Conservation (phyloP, 2,329 filamentous ascomycete species). For the Akanthomyces lecanii region DNA sequence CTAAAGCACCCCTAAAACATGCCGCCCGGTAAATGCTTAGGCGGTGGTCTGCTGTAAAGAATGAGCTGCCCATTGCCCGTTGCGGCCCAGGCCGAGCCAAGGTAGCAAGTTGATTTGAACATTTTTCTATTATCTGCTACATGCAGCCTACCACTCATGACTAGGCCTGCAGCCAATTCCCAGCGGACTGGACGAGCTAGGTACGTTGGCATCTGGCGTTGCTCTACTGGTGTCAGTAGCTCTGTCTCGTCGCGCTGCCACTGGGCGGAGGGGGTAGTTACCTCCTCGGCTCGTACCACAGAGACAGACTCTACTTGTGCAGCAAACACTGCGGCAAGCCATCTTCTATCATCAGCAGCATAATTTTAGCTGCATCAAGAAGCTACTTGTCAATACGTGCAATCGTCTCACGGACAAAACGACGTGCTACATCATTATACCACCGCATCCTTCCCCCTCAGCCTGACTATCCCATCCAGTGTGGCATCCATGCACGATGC, state of each 20-base stretch:
- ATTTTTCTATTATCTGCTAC: too few species aligned
- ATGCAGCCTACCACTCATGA: too few species aligned
- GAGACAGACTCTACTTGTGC: background rate
- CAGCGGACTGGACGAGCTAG: background rate
- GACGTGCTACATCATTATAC: background rate
- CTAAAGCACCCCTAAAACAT: background rate
- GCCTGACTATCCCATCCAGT: constrained; percentile 6
- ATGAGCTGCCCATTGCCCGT: background rate
- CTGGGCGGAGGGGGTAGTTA: background rate
- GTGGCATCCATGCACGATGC: constrained; percentile 13
- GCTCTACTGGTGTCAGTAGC: background rate
- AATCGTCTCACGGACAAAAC: background rate
- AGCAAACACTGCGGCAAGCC: background rate
- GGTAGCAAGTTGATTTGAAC: too few species aligned
- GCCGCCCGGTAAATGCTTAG: background rate
- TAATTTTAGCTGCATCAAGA: too few species aligned
- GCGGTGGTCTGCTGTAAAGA: background rate
- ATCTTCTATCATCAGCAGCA: background rate
- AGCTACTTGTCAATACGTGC: background rate
- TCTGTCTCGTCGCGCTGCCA: background rate
- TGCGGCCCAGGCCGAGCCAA: background rate
- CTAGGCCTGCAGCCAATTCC: background rate
- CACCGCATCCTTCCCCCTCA: background rate
- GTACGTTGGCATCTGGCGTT: too few species aligned
- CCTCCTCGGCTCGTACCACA: background rate